phyloP scores from a whole-genome alignment of 371 early-diverging fungal species.

The Mucor piriformis region DNA sequence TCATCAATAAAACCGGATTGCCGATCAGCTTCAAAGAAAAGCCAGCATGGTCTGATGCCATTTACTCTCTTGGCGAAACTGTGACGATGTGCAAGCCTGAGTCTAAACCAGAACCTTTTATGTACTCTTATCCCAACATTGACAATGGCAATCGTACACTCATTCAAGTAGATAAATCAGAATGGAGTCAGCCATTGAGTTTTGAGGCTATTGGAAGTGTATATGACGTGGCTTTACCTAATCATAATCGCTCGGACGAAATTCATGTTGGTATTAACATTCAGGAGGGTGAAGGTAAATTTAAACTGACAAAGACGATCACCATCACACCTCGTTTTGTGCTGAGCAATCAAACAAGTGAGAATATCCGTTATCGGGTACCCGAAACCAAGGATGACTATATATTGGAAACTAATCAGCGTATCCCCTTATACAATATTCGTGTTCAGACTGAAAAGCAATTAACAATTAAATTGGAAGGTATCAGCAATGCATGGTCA shows the following conservation, averaged over 20 bases:
- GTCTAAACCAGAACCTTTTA: slow-evolving; percentile 72
- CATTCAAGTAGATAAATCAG: slow-evolving; percentile 77
- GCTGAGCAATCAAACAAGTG: slow-evolving; percentile 77
- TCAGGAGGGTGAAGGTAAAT: slow-evolving; percentile 75
- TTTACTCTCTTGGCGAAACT: slow-evolving; percentile 73
- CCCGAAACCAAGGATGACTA: slow-evolving; percentile 58
- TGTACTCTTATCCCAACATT: slow-evolving; percentile 91
- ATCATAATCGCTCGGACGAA: slow-evolving; percentile 55
- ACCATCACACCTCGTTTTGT: slow-evolving; percentile 93
- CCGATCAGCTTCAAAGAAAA: slow-evolving; percentile 80
- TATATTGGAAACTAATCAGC: slow-evolving; percentile 57
- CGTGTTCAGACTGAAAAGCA: slow-evolving; percentile 64
- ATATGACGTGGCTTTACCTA: slow-evolving; percentile 76
- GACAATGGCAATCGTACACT: slow-evolving; percentile 84
- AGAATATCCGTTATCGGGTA: slow-evolving; percentile 79
- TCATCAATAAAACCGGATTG: slow-evolving; percentile 92
- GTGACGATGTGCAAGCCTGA: slow-evolving; percentile 32
- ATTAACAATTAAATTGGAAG: slow-evolving; percentile 73
- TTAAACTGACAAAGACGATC: slow-evolving; percentile 81
- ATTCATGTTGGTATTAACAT: slow-evolving; percentile 86
- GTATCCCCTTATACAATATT: slow-evolving; percentile 74
- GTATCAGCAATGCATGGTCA: slow-evolving; percentile 83
- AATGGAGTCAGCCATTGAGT: slow-evolving; percentile 93
- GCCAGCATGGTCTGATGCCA: slow-evolving; percentile 75
- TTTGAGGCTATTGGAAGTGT: slow-evolving; percentile 94